Evolutionary conservation across 495 filamentous ascomycete genomes (phyloP), one percentile per base, ranked within the genome.

Genomic region (Jackrogersella minutella): DNA sequence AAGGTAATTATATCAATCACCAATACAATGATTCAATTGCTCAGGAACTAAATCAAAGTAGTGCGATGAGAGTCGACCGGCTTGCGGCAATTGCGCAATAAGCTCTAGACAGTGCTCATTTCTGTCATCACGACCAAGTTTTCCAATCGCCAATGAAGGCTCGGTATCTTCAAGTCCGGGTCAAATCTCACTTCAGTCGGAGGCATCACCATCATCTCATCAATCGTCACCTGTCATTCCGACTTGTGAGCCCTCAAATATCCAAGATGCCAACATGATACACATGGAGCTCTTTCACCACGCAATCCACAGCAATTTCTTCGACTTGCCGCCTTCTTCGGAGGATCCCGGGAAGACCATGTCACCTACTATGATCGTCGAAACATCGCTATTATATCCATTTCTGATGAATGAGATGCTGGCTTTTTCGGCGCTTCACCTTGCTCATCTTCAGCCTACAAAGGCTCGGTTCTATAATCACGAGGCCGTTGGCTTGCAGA

Each of bases 401-500:
- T 68, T 62, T 19, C 70, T 84, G 0, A 78, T 83, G 77, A 77
- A 81, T 39, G 75, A 83, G 49, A 28, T 81, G 5, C 71, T 84
- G 1, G 80, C 80, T 8, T 55, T 84, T 19, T 73, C 80, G 0
- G 80, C 82, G 2, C 71, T 82, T 10, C 82, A 85, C 37, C 63
- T 82, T 9, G 74, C 77, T 56, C 55, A 74, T 3, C 11, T 69
- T 10, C 69, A 62, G 1, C 80, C 79, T 5, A 53, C 71, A 0
- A 68, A 69, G 1, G 54, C 65, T 5, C 61, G 53, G 8, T 76
- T 73, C 22, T 85, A 84, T 61, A 76, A 73, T 41, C 67, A 78
- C 37, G 72, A 79, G 6, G 80, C 83, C 6, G 77, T 81, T n/a
- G 75, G 80, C 28, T 74, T 85, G 1, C 82, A 84, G 40, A 83